Base-by-base conservation (phyloP, 352 stramenopile species). In the Globisporangium nodosum region DNA sequence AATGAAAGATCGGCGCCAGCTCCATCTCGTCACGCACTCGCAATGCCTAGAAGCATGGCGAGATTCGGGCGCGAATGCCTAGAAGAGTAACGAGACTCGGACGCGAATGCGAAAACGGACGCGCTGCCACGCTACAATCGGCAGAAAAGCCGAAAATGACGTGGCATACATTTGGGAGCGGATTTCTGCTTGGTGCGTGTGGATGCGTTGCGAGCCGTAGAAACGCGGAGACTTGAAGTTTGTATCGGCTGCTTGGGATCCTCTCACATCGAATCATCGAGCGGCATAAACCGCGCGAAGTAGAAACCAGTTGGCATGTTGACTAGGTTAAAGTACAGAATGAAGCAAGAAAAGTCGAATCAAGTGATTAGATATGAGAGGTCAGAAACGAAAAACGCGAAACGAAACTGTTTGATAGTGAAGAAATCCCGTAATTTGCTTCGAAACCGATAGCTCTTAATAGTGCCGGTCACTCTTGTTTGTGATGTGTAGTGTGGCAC, bases 121-220 rank as follows among this genome's bases (percentile, higher is more conserved):
- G 7, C 43, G 11, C 11, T 49, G 21, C 43, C 18, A 49, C 43
- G 43, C 43, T 15, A 49, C 11, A 30, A 3, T 9, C 9, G 40
- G 40, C 5, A 6, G 11, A 9, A 30, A 15, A 5, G 7, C 18
- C 8, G 7, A 21, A 27, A 12, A 9, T 49, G 18, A 7, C 11
- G 43, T 49, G 43, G 40, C 30, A 2, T 6, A 56, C 39, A 35
- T 3, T 24, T 39, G 5, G n/a, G 24, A 27, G 20, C 43, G 20
- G 16, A 64, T 63, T 67, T 61, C 64, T 70, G 64, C 64, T 70
- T 70, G 64, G 45, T 49, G 43, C 43, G 11, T 6, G 7, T 13
- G 2, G 43, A 27, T 27, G 43, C 18, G 43, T 13, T 49, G n/a
- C 5, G 5, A 49, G 43, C 43, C n/a, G 18, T n/a, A 49, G n/a